Conservation (phyloP, 495 filamentous ascomycete genomes). For the Penicillium diatomitis region DNA sequence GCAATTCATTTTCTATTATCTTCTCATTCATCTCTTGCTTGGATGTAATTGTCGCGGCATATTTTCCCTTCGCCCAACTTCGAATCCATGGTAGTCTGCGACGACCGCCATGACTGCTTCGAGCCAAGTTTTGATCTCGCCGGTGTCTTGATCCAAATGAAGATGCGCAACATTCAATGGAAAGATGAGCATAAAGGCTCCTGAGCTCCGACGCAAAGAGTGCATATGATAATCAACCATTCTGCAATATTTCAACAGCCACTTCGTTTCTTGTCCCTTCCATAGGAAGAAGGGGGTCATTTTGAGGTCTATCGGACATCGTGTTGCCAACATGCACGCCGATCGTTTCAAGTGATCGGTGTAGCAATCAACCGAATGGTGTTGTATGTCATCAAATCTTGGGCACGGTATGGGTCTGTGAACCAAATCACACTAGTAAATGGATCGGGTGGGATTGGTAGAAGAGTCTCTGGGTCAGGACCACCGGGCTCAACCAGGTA, state of each 20-base stretch:
- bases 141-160: conserved; percentile 4
- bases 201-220: conserved; percentile 5
- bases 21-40: background rate
- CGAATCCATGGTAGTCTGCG: conserved; percentile 12
- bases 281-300: conserved; percentile 13
- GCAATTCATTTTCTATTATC: background rate
- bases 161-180: conserved; percentile 10
- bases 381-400: conserved; percentile 11
- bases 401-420: conserved; percentile 2
- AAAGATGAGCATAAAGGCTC: conserved; percentile 12
- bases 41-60: conserved; percentile 1
- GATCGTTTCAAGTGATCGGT: background rate
- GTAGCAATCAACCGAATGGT: conserved; percentile 5
- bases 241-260: conserved; percentile 12
- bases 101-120: conserved; percentile 6
- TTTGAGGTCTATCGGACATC: background rate
- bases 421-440: conserved; percentile 14
- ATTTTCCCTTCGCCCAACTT: conserved; percentile 10
- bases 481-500: background rate
- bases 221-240: conserved; percentile 12
- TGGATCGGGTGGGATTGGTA: conserved; percentile 5
- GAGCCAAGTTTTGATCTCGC: conserved; percentile 6
- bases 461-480: background rate
- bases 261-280: conserved; percentile 10
- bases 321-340: conserved; percentile 1